phyloP scores from a whole-genome alignment of 2,329 filamentous ascomycete species.

The Aschersonia sp. region DNA sequence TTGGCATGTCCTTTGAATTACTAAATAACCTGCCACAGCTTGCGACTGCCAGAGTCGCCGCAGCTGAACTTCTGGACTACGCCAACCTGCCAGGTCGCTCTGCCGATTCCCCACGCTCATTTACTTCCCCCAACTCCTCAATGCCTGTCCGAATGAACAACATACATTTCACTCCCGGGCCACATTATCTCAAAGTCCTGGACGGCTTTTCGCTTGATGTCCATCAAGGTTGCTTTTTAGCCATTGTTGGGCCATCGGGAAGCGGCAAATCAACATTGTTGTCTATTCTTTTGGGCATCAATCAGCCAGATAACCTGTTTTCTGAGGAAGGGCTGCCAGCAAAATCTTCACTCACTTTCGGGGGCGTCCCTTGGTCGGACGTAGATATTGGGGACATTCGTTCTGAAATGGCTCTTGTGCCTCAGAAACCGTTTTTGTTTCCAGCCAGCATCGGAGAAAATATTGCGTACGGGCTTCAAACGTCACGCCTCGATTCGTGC shows the following conservation, averaged over 20 bases:
- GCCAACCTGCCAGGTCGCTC: slow-evolving; percentile 37
- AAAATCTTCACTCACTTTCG: slow-evolving; percentile 36
- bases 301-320: slow-evolving; percentile 23
- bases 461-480: slow-evolving; percentile 53
- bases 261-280: slow-evolving; percentile 84
- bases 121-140: slow-evolving; percentile 10
- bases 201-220: slow-evolving; percentile 39
- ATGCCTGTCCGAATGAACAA: slow-evolving; percentile 33
- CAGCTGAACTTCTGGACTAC: slow-evolving; percentile 48
- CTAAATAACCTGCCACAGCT: slow-evolving; percentile 70
- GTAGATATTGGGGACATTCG: slow-evolving; percentile 49
- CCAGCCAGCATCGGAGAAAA: slow-evolving; percentile 65
- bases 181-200: not conserved
- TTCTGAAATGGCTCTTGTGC: slow-evolving; percentile 49
- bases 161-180: slow-evolving; percentile 39
- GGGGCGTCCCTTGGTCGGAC: slow-evolving; percentile 36
- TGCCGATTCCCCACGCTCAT: not conserved
- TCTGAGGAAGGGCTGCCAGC: no score
- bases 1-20: slow-evolving; percentile 57
- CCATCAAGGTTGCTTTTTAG: slow-evolving; percentile 47
- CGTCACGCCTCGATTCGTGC: slow-evolving; percentile 23
- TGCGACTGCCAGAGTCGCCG: slow-evolving; percentile 56
- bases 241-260: slow-evolving; percentile 72
- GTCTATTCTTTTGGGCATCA: slow-evolving; percentile 59
- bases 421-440: slow-evolving; percentile 63